A percentile compares a stretch with the other conserved stretches of the same genome.
phyloP scores from a whole-genome alignment of 2,329 filamentous ascomycete genomes.

The Bimuria novae-zelandiae region DNA sequence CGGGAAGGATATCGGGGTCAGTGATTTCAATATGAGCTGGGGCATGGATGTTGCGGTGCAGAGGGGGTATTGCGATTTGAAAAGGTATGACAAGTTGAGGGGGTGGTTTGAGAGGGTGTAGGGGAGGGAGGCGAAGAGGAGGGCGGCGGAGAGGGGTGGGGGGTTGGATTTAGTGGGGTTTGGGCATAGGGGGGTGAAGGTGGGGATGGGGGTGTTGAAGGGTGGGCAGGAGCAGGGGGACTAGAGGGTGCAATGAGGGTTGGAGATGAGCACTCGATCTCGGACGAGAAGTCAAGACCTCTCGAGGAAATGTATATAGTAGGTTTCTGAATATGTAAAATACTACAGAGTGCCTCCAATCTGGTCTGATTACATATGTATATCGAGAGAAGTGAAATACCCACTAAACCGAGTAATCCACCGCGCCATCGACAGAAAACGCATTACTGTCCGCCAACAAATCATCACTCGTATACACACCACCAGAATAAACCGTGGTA shows the following conservation, averaged over 20 bases:
- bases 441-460: background rate
- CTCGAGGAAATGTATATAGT: too few species aligned
- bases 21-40: conserved; percentile 44
- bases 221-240: background rate
- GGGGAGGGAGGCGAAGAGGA: conserved; percentile 7
- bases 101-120: conserved; percentile 33
- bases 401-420: background rate
- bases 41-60: conserved; percentile 39
- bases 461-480: background rate
- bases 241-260: background rate
- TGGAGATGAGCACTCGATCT: too few species aligned
- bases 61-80: conserved; percentile 36
- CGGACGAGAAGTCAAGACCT: too few species aligned
- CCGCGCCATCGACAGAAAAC: background rate
- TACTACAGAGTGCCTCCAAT: too few species aligned
- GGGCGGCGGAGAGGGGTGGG: conserved; percentile 5
- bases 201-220: background rate
- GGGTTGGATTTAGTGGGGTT: conserved; percentile 5
- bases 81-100: conserved; percentile 38
- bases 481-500: background rate
- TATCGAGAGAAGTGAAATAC: too few species aligned
- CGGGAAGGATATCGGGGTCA: conserved; percentile 36
- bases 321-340: too few species aligned
- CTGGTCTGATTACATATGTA: too few species aligned
- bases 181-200: background rate